phyloP scores from a whole-genome alignment of 1,284 basidiomycete genomes.

The Austropuccinia psidii region DNA sequence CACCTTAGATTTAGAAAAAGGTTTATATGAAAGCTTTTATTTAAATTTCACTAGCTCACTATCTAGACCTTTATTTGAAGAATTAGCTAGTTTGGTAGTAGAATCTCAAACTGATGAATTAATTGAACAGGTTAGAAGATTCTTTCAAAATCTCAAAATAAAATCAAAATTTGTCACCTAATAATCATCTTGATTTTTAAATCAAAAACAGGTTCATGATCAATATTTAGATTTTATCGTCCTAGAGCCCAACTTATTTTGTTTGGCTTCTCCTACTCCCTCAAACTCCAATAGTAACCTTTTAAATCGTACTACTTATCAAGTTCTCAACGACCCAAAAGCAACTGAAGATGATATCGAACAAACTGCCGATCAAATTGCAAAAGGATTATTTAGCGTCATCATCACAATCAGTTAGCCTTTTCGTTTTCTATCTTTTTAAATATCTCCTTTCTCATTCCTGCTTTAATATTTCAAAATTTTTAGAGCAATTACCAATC shows the following conservation, averaged over 20 bases:
- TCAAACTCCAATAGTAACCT: constrained; percentile 47
- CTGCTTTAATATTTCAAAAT: background rate
- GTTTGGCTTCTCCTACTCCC: constrained; percentile 59
- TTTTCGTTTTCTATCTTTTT: background rate
- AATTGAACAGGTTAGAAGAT: constrained; percentile 61
- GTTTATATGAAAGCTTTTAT: constrained; percentile 85
- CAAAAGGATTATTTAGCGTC: constrained; percentile 82
- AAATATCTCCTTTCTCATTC: background rate
- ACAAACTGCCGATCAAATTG: constrained; percentile 83
- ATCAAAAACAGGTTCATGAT: constrained; percentile 78
- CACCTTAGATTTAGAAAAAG: constrained; percentile 71
- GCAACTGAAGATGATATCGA: constrained; percentile 87
- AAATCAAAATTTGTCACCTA: too few species aligned
- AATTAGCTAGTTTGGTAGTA: constrained; percentile 81
- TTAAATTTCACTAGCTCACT: constrained; percentile 91
- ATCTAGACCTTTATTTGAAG: constrained; percentile 78
- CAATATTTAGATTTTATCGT: constrained; percentile 96
- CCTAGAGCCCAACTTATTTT: constrained; percentile 90
- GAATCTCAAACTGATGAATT: constrained; percentile 73
- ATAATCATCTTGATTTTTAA: too few species aligned
- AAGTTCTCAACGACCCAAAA: constrained; percentile 82
- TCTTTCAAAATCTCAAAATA: too few species aligned
- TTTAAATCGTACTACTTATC: constrained; percentile 56
- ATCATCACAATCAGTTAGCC: constrained; percentile 86
- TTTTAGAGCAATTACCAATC: constrained; percentile 83